Percentiles rank a stretch among this genome's conserved stretches.
phyloP scores from a whole-genome alignment of 768 basidiomycete species.

The Vararia minispora region DNA sequence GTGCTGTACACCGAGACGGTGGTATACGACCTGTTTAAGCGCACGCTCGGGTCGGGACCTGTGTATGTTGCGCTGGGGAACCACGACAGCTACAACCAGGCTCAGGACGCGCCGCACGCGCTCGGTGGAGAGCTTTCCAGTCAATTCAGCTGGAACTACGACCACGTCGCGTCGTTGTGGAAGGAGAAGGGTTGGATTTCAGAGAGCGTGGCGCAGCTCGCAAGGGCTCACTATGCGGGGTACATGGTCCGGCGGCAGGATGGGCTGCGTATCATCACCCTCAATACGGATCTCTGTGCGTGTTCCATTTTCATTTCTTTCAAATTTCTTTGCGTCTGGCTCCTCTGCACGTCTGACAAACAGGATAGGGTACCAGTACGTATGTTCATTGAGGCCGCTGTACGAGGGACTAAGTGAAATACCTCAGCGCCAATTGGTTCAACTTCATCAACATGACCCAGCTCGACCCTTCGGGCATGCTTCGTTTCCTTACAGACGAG shows the following conservation, averaged over 20 bases:
- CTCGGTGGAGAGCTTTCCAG: constrained; percentile 41
- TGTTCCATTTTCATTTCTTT: constrained; percentile 5
- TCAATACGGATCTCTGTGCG: constrained; percentile 72
- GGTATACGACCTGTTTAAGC: constrained; percentile 56
- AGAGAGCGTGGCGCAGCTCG: constrained; percentile 39
- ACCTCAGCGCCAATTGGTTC: constrained; percentile 51
- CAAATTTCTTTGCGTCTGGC: too few species aligned
- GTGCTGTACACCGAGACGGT: constrained; percentile 31
- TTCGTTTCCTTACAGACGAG: constrained; percentile 69
- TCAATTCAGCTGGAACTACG: constrained; percentile 72
- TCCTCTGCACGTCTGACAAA: not conserved
- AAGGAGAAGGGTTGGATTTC: constrained; percentile 61
- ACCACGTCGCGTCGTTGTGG: constrained; percentile 65
- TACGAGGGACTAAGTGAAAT: not conserved
- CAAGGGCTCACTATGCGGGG: constrained; percentile 58
- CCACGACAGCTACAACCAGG: constrained; percentile 66
- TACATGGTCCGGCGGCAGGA: constrained; percentile 60
- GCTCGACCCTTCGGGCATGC: constrained; percentile 64
- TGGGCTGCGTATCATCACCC: constrained; percentile 58
- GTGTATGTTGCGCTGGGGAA: constrained; percentile 70
- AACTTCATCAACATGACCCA: constrained; percentile 67
- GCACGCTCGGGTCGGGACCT: constrained; percentile 51
- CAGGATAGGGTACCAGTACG: constrained; percentile 18
- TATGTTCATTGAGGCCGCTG: not conserved
- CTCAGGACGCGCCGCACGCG: constrained; percentile 49